Percentiles rank a stretch among this genome's conserved stretches.
Evolutionary conservation across 208 protist species (phyloP).

Genomic region (Vickermania spadyakhi): DNA sequence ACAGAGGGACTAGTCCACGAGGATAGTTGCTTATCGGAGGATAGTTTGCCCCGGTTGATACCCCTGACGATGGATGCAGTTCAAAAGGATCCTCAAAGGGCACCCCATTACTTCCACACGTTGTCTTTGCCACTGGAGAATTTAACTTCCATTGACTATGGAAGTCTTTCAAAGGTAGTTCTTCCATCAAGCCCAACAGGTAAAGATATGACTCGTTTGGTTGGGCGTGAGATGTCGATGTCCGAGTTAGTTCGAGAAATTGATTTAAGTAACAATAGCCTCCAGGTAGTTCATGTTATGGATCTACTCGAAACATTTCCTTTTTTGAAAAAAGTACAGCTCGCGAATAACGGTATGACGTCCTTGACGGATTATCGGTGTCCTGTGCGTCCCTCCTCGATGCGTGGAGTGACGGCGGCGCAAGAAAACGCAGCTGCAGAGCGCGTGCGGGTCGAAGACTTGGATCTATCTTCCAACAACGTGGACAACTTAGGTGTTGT

Average conservation of each 20-base stretch:
- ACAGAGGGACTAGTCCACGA: no score
- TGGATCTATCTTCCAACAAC: constrained; percentile 54
- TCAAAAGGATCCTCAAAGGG: constrained; percentile 14
- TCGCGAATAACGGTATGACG: constrained; percentile 33
- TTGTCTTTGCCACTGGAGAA: constrained; percentile 55
- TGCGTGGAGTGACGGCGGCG: constrained; percentile 49
- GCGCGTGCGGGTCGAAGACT: constrained; percentile 12
- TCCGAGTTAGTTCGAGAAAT: constrained; percentile 25
- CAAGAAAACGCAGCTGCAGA: constrained; percentile 33
- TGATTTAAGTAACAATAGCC: constrained; percentile 59
- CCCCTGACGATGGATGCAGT: constrained; percentile 24
- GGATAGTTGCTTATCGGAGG: constrained; percentile 14
- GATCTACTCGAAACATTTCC: constrained; percentile 46
- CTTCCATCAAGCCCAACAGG: constrained; percentile 6
- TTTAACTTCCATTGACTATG: constrained; percentile 34
- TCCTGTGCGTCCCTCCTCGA: constrained; percentile 5
- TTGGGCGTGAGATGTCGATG: constrained; percentile 2
- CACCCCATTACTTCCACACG: constrained; percentile 28
- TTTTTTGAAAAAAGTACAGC: constrained; percentile 16
- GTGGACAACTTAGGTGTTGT: constrained; percentile 25
- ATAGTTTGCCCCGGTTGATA: constrained; percentile 21
- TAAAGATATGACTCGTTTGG: neutral
- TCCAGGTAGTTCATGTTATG: constrained; percentile 23
- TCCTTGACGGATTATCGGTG: neutral
- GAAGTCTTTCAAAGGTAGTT: constrained; percentile 11